Evolutionary conservation across 371 early-diverging fungal species (phyloP), one percentile per base, ranked within the genome.

Genomic region (Mortierella sp.): DNA sequence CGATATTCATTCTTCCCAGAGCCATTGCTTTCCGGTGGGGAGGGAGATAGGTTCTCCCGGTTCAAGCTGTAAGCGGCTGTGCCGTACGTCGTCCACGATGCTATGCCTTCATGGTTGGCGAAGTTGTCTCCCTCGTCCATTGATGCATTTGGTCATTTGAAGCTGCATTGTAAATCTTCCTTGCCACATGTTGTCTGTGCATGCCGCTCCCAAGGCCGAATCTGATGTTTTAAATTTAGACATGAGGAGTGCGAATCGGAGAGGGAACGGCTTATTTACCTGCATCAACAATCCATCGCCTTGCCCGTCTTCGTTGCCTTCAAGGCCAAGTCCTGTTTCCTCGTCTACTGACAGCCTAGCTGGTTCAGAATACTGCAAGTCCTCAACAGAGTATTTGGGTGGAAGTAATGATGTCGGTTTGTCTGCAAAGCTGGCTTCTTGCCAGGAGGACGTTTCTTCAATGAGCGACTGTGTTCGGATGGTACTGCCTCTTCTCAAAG

Each of bases 281-380:
- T 71, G 71, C 71, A 71, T 71, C 71, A 63, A 71, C 52, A 71
- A 25, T 22, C 71, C 71, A 5, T 64, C 61, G 9, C 50, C 61
- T 21, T 56, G 19, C 7, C 21, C 60, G 28, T 54, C 31, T 8
- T 60, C 65, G 0, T 24, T 29, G 24, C 59, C 46, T 39, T 14
- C 37, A 43, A 31, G 44, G 29, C 28, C 56, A n/a, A 45, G 8
- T 9, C 65, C 61, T n/a, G 25, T 8, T 27, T 65, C 65, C 25
- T 61, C 71, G 17, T 63, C 59, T 19, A 39, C 39, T 10, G 52
- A 55, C 10, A 22, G 62, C 22, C 63, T 34, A 22, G 48, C 44
- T 3, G 65, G 65, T 37, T 71, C 71, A 29, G 65, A 60, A 40
- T 57, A 64, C 16, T 61, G 65, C 31, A 65, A 27, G 45, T 57